Base-by-base conservation (phyloP, 345 rosid species). In the Rhodamnia rubescens region DNA sequence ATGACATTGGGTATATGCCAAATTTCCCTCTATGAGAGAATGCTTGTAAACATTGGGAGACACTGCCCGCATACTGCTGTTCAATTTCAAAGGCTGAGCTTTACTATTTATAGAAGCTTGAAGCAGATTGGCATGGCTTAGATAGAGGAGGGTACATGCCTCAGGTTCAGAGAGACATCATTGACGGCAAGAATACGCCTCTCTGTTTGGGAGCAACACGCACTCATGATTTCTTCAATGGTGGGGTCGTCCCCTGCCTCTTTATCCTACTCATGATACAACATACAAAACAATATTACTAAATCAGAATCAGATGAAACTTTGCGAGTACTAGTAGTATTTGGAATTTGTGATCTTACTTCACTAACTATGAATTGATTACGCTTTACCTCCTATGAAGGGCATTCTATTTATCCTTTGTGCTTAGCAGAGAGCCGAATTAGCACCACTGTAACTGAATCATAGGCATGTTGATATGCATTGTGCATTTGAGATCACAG, bases 231-330 rank as follows among this genome's bases (percentile, higher is more conserved):
- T 85, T 92, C 96, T 86, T 94, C 94, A 61, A 94, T 85, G 59
- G 93, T 91, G 11, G 96, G 97, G n/a, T 96, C 98, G 87, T 96
- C 98, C 85, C 98, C 98, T 51, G 98, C 98, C 91, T 96, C 98
- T 91, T 95, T 95, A 86, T 94, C 98, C 98, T 96, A 90, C n/a
- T 83, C 82, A 69, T 36, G 26, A 69, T 4, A 36, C 24, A 32
- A 69, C 26, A 69, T 69, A 69, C 20, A 56, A 87, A 82, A 84
- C 10, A 3, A 54, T 44, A 54, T 47, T 32, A 69, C 11, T 59
- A 87, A 53, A 81, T 20, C 59, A 29, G 54, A 8, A 36, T 15
- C 47, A 75, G 52, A 32, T 32, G 7, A 53, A 57, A 32, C 40
- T 54, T 86, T 24, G 27, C 2, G 8, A 29, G 13, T 22, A 50